Base-by-base conservation (phyloP, 192 early-diverging fungal species). In the Umbelopsis sp. region DNA sequence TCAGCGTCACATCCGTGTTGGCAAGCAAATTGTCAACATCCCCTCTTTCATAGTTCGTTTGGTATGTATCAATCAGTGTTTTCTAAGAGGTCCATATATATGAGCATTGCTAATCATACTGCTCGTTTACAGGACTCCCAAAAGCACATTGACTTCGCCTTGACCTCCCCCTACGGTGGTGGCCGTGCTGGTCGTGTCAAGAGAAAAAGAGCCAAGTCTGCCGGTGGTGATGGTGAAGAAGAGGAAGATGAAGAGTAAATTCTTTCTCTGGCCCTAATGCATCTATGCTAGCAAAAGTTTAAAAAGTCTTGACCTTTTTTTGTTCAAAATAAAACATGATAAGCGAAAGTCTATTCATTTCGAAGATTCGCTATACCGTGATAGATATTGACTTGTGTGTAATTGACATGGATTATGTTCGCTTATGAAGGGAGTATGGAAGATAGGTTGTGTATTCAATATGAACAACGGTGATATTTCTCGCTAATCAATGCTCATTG, bases 1-100 rank as follows among this genome's bases (percentile, higher is more conserved):
- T 71, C 97, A 98, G 89, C 92, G 97, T 72, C 97, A 98, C 91
- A 98, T 98, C 85, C 93, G 92, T 54, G 96, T 98, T 77, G 95
- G 95, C 82, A 97, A 96, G 91, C 96, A 95, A 88, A 93, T 98
- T 70, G 95, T 98, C 80, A 91, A 97, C 84, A 91, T 98, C 52
- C 97, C 97, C 67, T 91, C 89, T 68, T 98, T 97, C 90, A 87
- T 98, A 72, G 96, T 98, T 79, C 95, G 95, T 81, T 86, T 96
- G 44, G 90, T 87, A 53, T 47, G 56, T 62, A 34, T 62, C 16
- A 34, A 11, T 31, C 12, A 31, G 26, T 12, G 11, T 17, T 34
- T 4, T 31, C 10, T 31, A 31, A 14, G 4, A 20, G n/a, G n/a
- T 34, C 3, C 29, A 29, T 34, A 34, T 32, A 26, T 34, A 12